Conservation (phyloP, 306 rosid species). For the Ceratonia siliqua region DNA sequence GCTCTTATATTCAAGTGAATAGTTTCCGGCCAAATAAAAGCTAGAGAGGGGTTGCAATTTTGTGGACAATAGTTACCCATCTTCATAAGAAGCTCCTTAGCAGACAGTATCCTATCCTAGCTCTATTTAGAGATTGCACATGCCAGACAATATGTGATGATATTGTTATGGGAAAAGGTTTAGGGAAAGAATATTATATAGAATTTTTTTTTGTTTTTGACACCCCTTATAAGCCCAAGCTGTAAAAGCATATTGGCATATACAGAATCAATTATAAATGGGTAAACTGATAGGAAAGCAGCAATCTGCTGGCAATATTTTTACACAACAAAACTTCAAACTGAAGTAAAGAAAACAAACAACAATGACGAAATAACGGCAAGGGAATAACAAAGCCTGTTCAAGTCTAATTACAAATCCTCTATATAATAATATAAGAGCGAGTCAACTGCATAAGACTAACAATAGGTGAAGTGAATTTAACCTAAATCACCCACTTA, state of each 20-base stretch:
- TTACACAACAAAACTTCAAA: not conserved
- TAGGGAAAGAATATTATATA: not conserved
- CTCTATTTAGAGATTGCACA: not conserved
- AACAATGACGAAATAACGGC: not conserved
- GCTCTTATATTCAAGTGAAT: not conserved
- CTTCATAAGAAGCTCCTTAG: not conserved
- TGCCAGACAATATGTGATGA: not conserved
- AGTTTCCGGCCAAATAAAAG: not conserved
- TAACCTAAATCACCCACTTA: not conserved
- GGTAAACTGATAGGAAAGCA: constrained; percentile 3
- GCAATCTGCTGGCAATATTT: not conserved
- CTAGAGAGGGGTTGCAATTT: not conserved
- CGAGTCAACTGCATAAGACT: not conserved
- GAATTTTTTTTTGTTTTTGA: not conserved
- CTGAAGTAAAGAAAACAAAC: not conserved
- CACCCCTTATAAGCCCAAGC: not conserved
- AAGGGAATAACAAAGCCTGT: not conserved
- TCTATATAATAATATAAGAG: not conserved
- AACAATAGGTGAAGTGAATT: not conserved
- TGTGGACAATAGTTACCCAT: not conserved
- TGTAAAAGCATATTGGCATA: not conserved
- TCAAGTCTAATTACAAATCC: not conserved
- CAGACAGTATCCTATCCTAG: not conserved
- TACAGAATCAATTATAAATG: not conserved
- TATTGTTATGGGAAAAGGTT: not conserved